These are phyloP conservation scores for Yarrowia alimentaria DNA, from an alignment of 805 yeast species.

Conservation along the genomic window DNA sequence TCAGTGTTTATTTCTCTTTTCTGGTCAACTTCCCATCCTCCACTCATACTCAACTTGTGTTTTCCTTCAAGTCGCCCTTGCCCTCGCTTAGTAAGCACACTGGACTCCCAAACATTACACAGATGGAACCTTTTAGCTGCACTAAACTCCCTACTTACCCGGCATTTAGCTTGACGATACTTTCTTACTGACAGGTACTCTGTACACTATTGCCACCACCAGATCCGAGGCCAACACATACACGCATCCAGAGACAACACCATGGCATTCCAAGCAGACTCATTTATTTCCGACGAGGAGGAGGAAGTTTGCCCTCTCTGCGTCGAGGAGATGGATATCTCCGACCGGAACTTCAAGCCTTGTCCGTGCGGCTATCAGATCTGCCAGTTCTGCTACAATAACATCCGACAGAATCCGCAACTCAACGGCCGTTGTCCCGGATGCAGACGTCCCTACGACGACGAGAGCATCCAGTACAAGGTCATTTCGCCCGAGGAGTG, in stretches of 20 bases:
- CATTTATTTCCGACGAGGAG: slow-evolving; percentile 27
- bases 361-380: slow-evolving; percentile 99
- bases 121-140: too few relatives aligned
- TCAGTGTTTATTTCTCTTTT: too few relatives aligned
- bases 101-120: background rate
- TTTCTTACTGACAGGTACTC: background rate
- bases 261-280: slow-evolving; percentile 24
- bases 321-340: slow-evolving; percentile 95
- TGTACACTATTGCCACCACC: slow-evolving; percentile 13
- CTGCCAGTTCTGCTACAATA: slow-evolving; percentile 97
- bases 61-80: too few relatives aligned
- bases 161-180: slow-evolving; percentile 17
- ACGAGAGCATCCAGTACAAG: slow-evolving; percentile 85
- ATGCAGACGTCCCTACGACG: slow-evolving; percentile 91
- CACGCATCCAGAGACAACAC: slow-evolving; percentile 6
- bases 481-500: slow-evolving; percentile 82
- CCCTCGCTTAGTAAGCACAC: slow-evolving; percentile 1
- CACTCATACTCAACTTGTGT: too few relatives aligned
- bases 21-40: too few relatives aligned
- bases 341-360: slow-evolving; percentile 96
- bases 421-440: slow-evolving; percentile 96
- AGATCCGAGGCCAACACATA: background rate
- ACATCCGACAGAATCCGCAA: slow-evolving; percentile 92
- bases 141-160: slow-evolving; percentile 12
- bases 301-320: slow-evolving; percentile 68